phyloP scores from a whole-genome alignment of 148 eudicot species.

The Camellia japonica region DNA sequence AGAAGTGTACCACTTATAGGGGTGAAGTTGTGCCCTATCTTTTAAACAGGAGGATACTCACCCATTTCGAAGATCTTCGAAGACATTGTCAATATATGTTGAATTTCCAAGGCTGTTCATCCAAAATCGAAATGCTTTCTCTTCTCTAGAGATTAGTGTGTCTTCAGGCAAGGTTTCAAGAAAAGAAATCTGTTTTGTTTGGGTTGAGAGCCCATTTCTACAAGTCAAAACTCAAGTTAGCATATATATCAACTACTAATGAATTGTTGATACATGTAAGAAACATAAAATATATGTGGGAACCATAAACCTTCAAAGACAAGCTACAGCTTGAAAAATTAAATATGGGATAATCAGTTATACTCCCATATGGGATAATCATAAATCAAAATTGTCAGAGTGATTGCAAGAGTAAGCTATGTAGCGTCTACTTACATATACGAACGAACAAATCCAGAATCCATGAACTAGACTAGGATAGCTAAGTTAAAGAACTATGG shows the following conservation, averaged over 20 bases:
- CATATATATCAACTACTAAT: background rate
- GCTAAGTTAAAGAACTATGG: background rate
- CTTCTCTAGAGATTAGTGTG: slow-evolving; percentile 83
- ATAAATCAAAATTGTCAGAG: background rate
- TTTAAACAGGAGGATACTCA: slow-evolving; percentile 34
- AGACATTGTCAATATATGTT: slow-evolving; percentile 75
- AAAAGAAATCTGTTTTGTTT: slow-evolving; percentile 82
- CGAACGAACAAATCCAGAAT: background rate
- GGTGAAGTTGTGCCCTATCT: background rate
- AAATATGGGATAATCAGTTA: background rate
- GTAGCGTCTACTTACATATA: background rate
- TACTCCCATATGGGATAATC: background rate
- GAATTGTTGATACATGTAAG: background rate
- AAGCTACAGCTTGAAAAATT: background rate
- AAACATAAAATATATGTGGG: background rate
- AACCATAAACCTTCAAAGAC: background rate
- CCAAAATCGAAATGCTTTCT: slow-evolving; percentile 92
- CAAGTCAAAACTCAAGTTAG: slow-evolving; percentile 25
- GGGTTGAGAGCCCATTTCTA: slow-evolving; percentile 94
- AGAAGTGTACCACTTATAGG: background rate
- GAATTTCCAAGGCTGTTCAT: slow-evolving; percentile 89
- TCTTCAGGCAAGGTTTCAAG: slow-evolving; percentile 78
- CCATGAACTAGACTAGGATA: background rate
- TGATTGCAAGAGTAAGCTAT: background rate
- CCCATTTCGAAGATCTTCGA: slow-evolving; percentile 99